phyloP scores from a whole-genome alignment of 177 flowering plant genomes.

The Vitis hybrid region DNA sequence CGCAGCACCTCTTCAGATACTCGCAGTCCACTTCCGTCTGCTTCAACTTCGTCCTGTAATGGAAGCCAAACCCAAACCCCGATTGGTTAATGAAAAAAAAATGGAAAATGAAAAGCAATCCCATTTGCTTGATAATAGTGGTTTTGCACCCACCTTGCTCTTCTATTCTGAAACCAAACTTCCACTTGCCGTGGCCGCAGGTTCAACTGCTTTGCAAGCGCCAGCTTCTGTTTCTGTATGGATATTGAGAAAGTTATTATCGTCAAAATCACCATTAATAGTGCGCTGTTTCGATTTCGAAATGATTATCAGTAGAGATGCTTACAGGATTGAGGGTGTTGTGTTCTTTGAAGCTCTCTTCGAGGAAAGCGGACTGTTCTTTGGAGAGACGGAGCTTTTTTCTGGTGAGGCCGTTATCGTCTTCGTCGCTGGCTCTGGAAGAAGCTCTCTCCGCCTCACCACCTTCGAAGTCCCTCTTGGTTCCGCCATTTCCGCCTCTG shows the following conservation, averaged over 20 bases:
- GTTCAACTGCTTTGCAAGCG: constrained; percentile 35
- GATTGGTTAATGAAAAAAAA: neutral
- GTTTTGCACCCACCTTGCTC: constrained; percentile 42
- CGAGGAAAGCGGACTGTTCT: constrained; percentile 34
- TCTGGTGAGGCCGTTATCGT: constrained; percentile 23
- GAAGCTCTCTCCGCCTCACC: constrained; percentile 13
- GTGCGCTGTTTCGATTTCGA: neutral
- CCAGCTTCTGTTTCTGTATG: constrained; percentile 49
- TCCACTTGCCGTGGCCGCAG: constrained; percentile 49
- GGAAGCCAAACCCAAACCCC: neutral
- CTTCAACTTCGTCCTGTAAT: constrained; percentile 54
- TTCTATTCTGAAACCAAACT: constrained; percentile 63
- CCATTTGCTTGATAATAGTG: neutral
- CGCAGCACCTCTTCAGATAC: constrained; percentile 49
- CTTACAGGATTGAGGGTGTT: constrained; percentile 24
- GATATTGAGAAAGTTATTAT: neutral
- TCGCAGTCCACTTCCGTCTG: constrained; percentile 66
- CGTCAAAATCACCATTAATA: neutral
- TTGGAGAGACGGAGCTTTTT: constrained; percentile 24
- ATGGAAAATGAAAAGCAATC: neutral
- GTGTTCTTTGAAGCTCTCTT: constrained; percentile 28
- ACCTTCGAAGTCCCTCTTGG: constrained; percentile 12
- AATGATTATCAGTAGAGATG: neutral
- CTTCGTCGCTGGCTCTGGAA: constrained; percentile 26
- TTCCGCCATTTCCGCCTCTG: constrained; percentile 4